Percentiles rank a stretch among this genome's conserved stretches.
phyloP scores from a whole-genome alignment of 1,139 yeast species.

The Yamadazyma pseudoaaseri region DNA sequence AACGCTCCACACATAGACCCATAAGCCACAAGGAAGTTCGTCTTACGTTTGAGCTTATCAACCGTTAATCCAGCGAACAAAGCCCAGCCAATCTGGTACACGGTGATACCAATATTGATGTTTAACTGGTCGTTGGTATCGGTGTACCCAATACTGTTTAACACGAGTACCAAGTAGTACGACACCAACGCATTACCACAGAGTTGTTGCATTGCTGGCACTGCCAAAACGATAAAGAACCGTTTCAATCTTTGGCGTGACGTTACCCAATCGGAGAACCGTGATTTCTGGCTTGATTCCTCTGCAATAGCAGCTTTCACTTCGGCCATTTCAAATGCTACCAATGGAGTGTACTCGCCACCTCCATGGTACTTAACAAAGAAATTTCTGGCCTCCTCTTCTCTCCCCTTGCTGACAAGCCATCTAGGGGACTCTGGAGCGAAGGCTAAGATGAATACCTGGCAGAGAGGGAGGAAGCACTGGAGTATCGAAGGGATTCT shows the following conservation, averaged over 20 bases:
- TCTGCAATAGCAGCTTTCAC: constrained; percentile 37
- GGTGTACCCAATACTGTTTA: too few relatives aligned
- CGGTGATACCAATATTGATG: too few relatives aligned
- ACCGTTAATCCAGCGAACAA: too few relatives aligned
- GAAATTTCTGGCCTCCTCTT: constrained; percentile 48
- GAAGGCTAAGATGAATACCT: constrained; percentile 26
- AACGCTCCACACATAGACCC: too few relatives aligned
- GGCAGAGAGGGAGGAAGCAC: constrained; percentile 32
- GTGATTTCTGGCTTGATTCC: constrained; percentile 23
- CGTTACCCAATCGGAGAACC: constrained; percentile 36
- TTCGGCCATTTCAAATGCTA: constrained; percentile 46
- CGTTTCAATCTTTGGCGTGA: constrained; percentile 10
- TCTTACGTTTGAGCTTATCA: too few relatives aligned
- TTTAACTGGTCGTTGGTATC: too few relatives aligned
- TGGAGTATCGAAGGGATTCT: constrained; percentile 51
- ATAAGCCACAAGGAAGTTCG: too few relatives aligned
- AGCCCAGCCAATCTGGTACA: too few relatives aligned
- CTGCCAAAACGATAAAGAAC: too few relatives aligned
- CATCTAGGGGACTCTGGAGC: constrained; percentile 55
- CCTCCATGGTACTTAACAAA: constrained; percentile 40
- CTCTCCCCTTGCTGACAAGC: constrained; percentile 38
- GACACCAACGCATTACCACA: too few relatives aligned
- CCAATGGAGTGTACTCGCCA: constrained; percentile 29
- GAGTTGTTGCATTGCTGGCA: too few relatives aligned
- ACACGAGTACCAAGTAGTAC: too few relatives aligned